These are phyloP conservation scores for Chloranthus sessilifolius DNA, from an alignment of 164 flowering plant species.

Conservation along the genomic window DNA sequence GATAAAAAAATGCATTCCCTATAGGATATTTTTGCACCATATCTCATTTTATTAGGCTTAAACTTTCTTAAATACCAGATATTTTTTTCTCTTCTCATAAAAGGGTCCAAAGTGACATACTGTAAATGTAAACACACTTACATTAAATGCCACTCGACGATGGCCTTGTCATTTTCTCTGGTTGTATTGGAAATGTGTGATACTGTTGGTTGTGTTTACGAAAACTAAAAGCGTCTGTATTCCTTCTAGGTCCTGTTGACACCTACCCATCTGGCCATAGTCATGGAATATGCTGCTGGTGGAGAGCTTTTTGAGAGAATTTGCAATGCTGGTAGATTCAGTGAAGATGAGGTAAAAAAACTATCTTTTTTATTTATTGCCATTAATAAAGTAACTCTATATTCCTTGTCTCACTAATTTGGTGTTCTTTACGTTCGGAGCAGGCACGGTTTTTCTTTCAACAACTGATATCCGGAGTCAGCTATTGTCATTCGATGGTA, in stretches of 20 bases:
- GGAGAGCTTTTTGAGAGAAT: conserved; percentile 84
- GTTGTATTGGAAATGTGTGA: neutral
- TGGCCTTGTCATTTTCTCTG: too few species aligned
- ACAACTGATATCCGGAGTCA: conserved; percentile 93
- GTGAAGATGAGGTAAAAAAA: conserved; percentile 71
- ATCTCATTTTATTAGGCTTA: too few species aligned
- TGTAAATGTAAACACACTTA: too few species aligned
- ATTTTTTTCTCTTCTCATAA: too few species aligned
- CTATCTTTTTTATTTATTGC: neutral
- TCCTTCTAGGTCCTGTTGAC: conserved; percentile 59
- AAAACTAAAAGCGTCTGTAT: neutral
- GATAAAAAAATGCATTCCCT: too few species aligned
- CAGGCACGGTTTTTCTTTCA: conserved; percentile 92
- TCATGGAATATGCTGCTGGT: conserved; percentile 89
- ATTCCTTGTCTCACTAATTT: neutral
- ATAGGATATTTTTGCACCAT: too few species aligned
- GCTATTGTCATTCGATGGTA: conserved; percentile 94
- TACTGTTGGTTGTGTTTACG: neutral
- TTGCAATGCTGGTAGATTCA: conserved; percentile 76
- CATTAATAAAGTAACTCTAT: neutral
- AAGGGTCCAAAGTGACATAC: too few species aligned
- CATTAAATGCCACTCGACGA: too few species aligned
- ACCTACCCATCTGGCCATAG: conserved; percentile 78
- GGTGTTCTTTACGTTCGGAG: conserved; percentile 4
- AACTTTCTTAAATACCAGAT: too few species aligned